Percentiles rank a stretch among this genome's conserved stretches.
phyloP scores from a whole-genome alignment of 768 basidiomycete genomes.

The Boletus tylopilopsis region DNA sequence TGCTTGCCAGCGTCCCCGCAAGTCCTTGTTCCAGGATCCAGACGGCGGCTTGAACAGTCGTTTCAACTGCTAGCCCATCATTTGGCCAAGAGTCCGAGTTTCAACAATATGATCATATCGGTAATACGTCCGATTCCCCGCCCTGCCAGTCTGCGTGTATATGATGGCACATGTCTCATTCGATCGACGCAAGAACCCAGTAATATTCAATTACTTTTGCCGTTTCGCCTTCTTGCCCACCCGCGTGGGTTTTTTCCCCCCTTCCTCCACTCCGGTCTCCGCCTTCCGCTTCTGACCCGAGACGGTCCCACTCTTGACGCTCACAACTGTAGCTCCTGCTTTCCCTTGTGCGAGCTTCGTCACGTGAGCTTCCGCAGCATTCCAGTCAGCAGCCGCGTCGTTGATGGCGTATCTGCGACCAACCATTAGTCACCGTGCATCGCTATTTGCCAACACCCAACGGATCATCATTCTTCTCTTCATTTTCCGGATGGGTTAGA shows the following conservation, averaged over 20 bases:
- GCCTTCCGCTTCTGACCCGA: slow-evolving; percentile 61
- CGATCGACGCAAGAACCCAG: slow-evolving; percentile 2
- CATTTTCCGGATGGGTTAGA: neutral
- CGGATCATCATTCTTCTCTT: neutral
- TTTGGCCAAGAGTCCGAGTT: too few relatives aligned
- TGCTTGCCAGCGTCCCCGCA: too few relatives aligned
- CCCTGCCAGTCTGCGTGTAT: too few relatives aligned
- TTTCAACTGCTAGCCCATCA: too few relatives aligned
- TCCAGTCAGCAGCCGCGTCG: slow-evolving; percentile 68
- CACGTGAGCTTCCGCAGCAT: slow-evolving; percentile 70
- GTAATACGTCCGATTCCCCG: too few relatives aligned
- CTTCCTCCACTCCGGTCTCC: slow-evolving; percentile 28
- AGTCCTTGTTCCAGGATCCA: too few relatives aligned
- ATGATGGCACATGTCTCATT: neutral
- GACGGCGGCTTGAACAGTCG: too few relatives aligned
- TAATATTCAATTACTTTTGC: slow-evolving; percentile 2
- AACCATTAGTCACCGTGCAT: neutral
- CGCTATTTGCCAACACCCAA: neutral
- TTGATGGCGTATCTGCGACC: slow-evolving; percentile 68
- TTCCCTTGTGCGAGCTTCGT: slow-evolving; percentile 39
- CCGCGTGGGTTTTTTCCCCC: slow-evolving; percentile 48
- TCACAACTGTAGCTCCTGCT: slow-evolving; percentile 68
- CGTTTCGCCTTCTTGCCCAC: slow-evolving; percentile 41
- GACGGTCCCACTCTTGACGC: slow-evolving; percentile 50
- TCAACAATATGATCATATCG: too few relatives aligned